Evolutionary conservation across 257 asterid genomes (phyloP), one percentile per base, ranked within the genome.

Genomic region (Gentiana dahurica): DNA sequence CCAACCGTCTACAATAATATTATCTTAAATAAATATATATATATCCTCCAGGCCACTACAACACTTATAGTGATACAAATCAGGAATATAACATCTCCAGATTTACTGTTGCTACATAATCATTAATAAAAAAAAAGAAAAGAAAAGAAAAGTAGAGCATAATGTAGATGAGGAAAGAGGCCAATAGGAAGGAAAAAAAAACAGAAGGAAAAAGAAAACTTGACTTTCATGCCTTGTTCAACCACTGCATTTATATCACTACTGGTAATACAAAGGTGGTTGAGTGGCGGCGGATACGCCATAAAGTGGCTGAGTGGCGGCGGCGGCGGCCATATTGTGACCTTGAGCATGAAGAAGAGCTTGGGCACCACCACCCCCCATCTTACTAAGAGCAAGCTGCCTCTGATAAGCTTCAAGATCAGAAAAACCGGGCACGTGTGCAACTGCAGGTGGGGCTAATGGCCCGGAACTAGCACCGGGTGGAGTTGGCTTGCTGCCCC

Each of bases 401-500:
- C 85, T 77, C 43, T 85, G 83, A 5, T 87, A 87, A 11, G 77
- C 79, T 4, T 71, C 83, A 55, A 84, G 77, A 67, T 82, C 94
- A 1, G 81, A 68, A 70, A 77, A 70, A 13, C 87, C 80, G 0
- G 80, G 83, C 53, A 84, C 54, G 12, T 76, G 85, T 33, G 78
- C 74, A 15, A 54, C 71, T 10, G 79, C 80, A 3, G 95, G 96
- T 15, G 86, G 95, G 38, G 96, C 84, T 41, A 88, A 81, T n/a
- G 95, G 93, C 60, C 62, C 71, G 6, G 90, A 80, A 36, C 78
- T 78, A 52, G 83, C 80, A 54, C 96, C 95, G 0, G 82, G 90
- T 6, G 89, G 89, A 36, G 95, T 85, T 2, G 96, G 95, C 78
- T 88, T 88, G 65, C 86, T 80, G 49, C 94, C 94, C 96, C 95